phyloP scores from a whole-genome alignment of 768 basidiomycete genomes.

The Lyophyllum shimeji region DNA sequence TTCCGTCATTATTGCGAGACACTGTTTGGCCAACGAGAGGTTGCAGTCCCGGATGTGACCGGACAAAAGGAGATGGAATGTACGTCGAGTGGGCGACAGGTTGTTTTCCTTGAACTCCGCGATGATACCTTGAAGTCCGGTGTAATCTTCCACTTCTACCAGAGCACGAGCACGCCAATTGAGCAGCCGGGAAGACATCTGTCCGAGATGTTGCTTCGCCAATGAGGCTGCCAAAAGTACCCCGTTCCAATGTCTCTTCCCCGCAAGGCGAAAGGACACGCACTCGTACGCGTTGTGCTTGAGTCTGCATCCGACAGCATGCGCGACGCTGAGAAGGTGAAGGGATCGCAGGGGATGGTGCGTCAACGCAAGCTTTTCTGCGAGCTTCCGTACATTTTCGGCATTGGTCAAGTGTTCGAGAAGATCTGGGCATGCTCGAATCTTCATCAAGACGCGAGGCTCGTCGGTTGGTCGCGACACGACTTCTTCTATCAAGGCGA shows the following conservation, averaged over 20 bases:
- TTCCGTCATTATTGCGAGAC: slow-evolving; percentile 55
- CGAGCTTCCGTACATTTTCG: slow-evolving; percentile 30
- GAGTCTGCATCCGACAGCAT: slow-evolving; percentile 46
- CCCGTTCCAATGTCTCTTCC: slow-evolving; percentile 45
- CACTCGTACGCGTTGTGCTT: slow-evolving; percentile 60
- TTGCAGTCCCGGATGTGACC: slow-evolving; percentile 71
- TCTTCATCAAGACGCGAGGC: slow-evolving; percentile 11
- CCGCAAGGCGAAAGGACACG: slow-evolving; percentile 49
- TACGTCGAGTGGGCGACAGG: slow-evolving; percentile 54
- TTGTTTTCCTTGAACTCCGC: slow-evolving; percentile 47
- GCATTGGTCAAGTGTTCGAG: slow-evolving; percentile 29
- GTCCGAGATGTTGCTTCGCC: slow-evolving; percentile 48
- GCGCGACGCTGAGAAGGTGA: slow-evolving; percentile 46
- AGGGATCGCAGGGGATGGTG: slow-evolving; percentile 38
- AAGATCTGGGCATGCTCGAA: slow-evolving; percentile 19
- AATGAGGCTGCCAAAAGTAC: slow-evolving; percentile 49
- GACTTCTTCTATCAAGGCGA: slow-evolving; percentile 7
- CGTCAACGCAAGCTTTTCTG: slow-evolving; percentile 31
- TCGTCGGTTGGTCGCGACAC: slow-evolving; percentile 4
- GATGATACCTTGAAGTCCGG: slow-evolving; percentile 43
- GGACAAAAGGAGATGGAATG: slow-evolving; percentile 67
- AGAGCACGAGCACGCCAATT: slow-evolving; percentile 70
- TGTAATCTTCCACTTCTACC: slow-evolving; percentile 52
- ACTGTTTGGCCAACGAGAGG: slow-evolving; percentile 51
- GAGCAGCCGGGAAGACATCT: slow-evolving; percentile 54